These are phyloP conservation scores for Collybiopsis luxurians DNA, from an alignment of 768 basidiomycete genomes.

Conservation along the genomic window DNA sequence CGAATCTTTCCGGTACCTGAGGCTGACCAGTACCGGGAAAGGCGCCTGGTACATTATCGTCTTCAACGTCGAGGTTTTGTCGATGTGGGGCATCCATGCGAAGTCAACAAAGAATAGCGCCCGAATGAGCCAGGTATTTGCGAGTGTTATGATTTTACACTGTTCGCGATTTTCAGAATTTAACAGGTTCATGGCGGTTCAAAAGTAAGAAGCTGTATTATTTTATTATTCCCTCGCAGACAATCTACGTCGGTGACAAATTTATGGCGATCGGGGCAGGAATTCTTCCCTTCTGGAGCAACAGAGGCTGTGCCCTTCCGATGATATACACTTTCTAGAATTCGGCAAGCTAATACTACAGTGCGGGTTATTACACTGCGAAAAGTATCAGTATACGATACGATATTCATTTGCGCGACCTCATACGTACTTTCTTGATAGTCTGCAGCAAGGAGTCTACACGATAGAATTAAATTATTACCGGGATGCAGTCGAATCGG, in stretches of 20 bases:
- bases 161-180: not conserved
- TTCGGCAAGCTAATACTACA: no score
- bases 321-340: no score
- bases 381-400: not conserved
- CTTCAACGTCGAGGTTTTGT: not conserved
- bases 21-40: conserved; percentile 1
- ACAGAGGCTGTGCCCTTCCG: not conserved
- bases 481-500: not conserved
- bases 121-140: not conserved
- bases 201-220: not conserved
- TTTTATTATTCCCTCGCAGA: no score
- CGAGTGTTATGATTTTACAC: not conserved
- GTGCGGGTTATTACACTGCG: not conserved
- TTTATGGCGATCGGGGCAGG: not conserved
- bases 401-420: not conserved
- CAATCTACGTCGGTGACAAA: not conserved
- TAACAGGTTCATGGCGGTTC: not conserved
- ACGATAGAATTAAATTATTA: not conserved
- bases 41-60: conserved; percentile 1
- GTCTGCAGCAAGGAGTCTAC: conserved; percentile 59
- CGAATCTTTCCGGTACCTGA: not conserved
- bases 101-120: not conserved
- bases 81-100: conserved; percentile 6
- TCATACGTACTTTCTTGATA: conserved; percentile 56
- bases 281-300: not conserved